Evolutionary conservation across 805 yeast genomes (phyloP), one percentile per base, ranked within the genome.

Genomic region (Babjeviella inositovora): DNA sequence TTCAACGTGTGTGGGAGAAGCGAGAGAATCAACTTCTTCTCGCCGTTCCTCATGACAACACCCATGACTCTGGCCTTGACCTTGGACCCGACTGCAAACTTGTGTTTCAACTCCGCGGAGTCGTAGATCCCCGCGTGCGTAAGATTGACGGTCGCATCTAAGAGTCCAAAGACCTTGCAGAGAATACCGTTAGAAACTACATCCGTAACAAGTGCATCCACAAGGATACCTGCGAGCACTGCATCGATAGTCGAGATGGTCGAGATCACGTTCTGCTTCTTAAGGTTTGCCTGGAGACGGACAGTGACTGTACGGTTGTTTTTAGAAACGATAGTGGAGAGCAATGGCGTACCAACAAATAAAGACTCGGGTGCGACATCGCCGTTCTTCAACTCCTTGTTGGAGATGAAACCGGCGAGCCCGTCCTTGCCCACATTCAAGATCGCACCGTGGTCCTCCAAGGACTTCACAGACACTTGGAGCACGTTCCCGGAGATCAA

Each of bases 401-500:
- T 71, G 2, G 92, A 62, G 22, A 85, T 53, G 45, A 87, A 85
- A 1, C 93, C 94, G 14, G 68, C 51, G 6, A 62, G 27, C 5
- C 58, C 63, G 6, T 45, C 45, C 23, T 60, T 41, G 16, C 96
- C 96, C 18, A 76, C 45, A 34, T 73, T 75, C 20, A 87, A 49
- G 27, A 80, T 66, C 13, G 70, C 63, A 49, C 98, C 98, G 43
- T 82, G 95, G 43, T 90, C 99, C 57, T 90, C 97, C 13, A 80
- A 49, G 22, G 92, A 74, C 30, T 58, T 62, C 12, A 90, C 70
- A 3, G 80, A 57, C 13, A 71, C 85, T 48, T 90, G 98, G 3
- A 90, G 41, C 4, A 75, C 41, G 28, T 65, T 57, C 20, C 81
- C 82, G 14, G 57, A 37, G 5, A 54, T 47, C 23, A 79, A 47